Conservation (phyloP, 2,329 filamentous ascomycete species). For the Reticulascus tulasneorum region DNA sequence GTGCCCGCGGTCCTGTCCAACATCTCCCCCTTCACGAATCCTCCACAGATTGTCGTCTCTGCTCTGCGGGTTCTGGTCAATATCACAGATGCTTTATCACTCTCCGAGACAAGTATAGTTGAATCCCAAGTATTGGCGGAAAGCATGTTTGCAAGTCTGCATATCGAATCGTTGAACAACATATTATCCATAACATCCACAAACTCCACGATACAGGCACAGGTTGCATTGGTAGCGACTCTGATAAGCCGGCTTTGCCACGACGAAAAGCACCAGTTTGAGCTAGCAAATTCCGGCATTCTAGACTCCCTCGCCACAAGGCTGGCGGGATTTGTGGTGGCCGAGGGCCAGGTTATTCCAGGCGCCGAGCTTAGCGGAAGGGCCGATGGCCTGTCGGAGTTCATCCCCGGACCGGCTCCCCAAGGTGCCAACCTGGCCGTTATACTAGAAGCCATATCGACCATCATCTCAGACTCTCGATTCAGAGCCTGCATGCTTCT, state of each 20-base stretch:
- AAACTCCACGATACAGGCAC: slow-evolving; percentile 51
- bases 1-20: slow-evolving; percentile 68
- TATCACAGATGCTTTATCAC: slow-evolving; percentile 61
- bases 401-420: slow-evolving; percentile 60
- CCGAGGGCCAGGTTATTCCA: slow-evolving; percentile 65
- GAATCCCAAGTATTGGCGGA: slow-evolving; percentile 54
- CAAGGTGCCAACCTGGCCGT: slow-evolving; percentile 57
- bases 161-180: slow-evolving; percentile 28
- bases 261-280: slow-evolving; percentile 65
- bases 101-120: slow-evolving; percentile 48
- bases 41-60: slow-evolving; percentile 64
- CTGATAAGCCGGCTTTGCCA: slow-evolving; percentile 59
- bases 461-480: slow-evolving; percentile 74
- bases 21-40: slow-evolving; percentile 61
- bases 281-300: slow-evolving; percentile 68
- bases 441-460: slow-evolving; percentile 72
- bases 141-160: slow-evolving; percentile 48
- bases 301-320: slow-evolving; percentile 74
- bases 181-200: slow-evolving; percentile 60
- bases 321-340: slow-evolving; percentile 66
- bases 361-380: slow-evolving; percentile 53
- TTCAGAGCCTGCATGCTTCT: slow-evolving; percentile 70
- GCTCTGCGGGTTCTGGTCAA: slow-evolving; percentile 72
- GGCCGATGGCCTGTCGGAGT: slow-evolving; percentile 50
- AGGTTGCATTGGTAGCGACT: slow-evolving; percentile 56